phyloP scores from a whole-genome alignment of 2,329 filamentous ascomycete species.

The Fusarium pseudoanthophilum region DNA sequence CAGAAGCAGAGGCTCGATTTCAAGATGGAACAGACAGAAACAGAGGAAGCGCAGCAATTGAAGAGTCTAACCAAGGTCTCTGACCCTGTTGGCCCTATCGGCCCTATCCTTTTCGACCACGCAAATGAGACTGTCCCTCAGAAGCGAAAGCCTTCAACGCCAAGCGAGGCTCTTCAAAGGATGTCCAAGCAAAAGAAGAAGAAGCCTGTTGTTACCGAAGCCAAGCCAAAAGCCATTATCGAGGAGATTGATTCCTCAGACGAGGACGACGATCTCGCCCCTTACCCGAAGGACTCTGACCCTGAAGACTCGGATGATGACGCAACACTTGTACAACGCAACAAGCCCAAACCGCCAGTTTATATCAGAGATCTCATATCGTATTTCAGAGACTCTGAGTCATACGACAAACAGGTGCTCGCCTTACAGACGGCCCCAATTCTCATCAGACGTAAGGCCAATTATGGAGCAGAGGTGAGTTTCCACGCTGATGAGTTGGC shows the following conservation, averaged over 20 bases:
- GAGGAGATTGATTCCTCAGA: constrained; percentile 73
- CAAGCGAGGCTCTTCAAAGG: constrained; percentile 13
- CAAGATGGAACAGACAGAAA: constrained; percentile 80
- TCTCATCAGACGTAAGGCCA: constrained; percentile 87
- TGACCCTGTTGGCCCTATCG: constrained; percentile 71
- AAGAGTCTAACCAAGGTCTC: constrained; percentile 70
- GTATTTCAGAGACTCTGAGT: constrained; percentile 82
- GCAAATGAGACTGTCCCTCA: not conserved
- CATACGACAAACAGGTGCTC: constrained; percentile 84
- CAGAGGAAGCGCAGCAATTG: constrained; percentile 79
- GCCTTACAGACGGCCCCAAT: constrained; percentile 79
- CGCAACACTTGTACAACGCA: constrained; percentile 82
- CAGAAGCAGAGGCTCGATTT: constrained; percentile 82
- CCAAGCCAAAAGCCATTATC: constrained; percentile 61
- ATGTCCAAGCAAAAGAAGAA: constrained; percentile 46
- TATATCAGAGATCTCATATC: constrained; percentile 88
- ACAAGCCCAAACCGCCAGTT: constrained; percentile 86
- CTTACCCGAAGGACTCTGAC: constrained; percentile 89
- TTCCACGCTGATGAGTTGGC: constrained; percentile 87
- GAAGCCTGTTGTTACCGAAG: constrained; percentile 44
- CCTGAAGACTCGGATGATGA: constrained; percentile 94
- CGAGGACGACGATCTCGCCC: constrained; percentile 73
- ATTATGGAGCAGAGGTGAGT: constrained; percentile 87
- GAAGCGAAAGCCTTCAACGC: not conserved
- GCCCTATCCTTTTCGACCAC: constrained; percentile 56